Evolutionary conservation across 1,284 basidiomycete genomes (phyloP).

Genomic region (Phlebopus sp.): DNA sequence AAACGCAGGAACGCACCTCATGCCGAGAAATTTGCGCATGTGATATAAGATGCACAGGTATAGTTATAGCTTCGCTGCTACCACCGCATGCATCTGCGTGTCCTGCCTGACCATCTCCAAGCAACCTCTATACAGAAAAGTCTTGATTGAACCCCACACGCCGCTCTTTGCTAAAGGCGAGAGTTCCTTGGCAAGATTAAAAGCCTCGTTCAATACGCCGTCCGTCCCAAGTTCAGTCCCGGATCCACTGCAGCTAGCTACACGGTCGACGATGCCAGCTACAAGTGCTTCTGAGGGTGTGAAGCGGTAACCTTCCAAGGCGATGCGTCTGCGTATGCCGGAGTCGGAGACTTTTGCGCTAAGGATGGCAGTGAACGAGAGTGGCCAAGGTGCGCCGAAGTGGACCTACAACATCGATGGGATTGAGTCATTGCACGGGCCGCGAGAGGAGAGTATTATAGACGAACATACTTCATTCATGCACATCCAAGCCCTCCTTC

Average conservation of each 20-base stretch:
- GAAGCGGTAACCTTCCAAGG: slow-evolving; percentile 83
- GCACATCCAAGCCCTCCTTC: slow-evolving; percentile 78
- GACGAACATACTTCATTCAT: slow-evolving; percentile 81
- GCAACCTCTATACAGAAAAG: slow-evolving; percentile 45
- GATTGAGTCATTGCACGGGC: neutral
- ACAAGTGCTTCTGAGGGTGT: slow-evolving; percentile 70
- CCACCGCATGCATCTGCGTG: slow-evolving; percentile 16
- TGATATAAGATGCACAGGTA: neutral
- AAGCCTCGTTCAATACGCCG: slow-evolving; percentile 60
- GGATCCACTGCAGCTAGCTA: slow-evolving; percentile 48
- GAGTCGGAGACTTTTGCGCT: slow-evolving; percentile 64
- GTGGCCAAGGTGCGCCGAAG: slow-evolving; percentile 79
- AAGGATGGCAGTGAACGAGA: slow-evolving; percentile 68
- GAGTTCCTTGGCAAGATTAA: slow-evolving; percentile 52
- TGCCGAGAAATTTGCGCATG: neutral
- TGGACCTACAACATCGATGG: slow-evolving; percentile 51
- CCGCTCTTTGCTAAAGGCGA: slow-evolving; percentile 49
- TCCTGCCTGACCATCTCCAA: slow-evolving; percentile 40
- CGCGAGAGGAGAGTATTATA: neutral
- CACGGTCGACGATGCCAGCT: slow-evolving; percentile 70
- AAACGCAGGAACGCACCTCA: slow-evolving; percentile 10
- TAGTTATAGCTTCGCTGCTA: slow-evolving; percentile 35
- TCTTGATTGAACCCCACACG: slow-evolving; percentile 68
- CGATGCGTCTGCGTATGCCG: slow-evolving; percentile 68
- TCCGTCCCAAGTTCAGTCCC: slow-evolving; percentile 42